Evolutionary conservation across 192 early-diverging fungal species (phyloP), one percentile per base, ranked within the genome.

Genomic region (Mortierella hygrophila): DNA sequence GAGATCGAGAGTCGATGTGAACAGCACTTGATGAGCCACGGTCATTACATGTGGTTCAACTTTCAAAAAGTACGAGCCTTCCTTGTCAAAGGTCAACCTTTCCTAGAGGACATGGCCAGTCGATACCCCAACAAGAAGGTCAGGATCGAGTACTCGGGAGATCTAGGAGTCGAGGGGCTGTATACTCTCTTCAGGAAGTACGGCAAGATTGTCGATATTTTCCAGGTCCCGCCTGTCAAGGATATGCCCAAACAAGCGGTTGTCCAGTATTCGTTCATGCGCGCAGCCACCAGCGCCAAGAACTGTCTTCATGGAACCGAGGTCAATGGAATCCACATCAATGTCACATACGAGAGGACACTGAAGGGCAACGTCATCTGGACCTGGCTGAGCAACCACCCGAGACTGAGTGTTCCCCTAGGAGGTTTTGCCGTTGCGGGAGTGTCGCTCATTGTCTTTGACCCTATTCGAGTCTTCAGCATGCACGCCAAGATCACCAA

Each of bases 221-320:
- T 90, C 54, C 82, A 92, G 20, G 77, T 88, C 6, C 92, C 94
- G 1, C 78, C 89, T 4, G 85, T 85, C 72, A 98, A 97, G 83
- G 96, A 97, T 69, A 86, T 93, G 73, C 94, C 96, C 49, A 91
- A 94, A 65, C 95, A 91, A 87, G 98, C 97, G 1, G 89, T 94
- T 44, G 93, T 98, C 75, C 93, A 96, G 75, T 99, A 95, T 82
- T 89, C 93, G 42, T 88, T 91, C 60, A 91, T 95, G 79, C 93
- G 96, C 10, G 89, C 94, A 0, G 97, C 98, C n/a, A 96, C 98
- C 2, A 95, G 95, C 74, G 98, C 98, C 8, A 92, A 95, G 44
- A 97, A 97, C 79, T 99, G 98, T 88, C 88, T 97, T 47, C 95
- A 99, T 78, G 97, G 97, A n/a, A 80, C 94, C 71, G 81, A 90